Evolutionary conservation across 371 early-diverging fungal species (phyloP).

Genomic region (Mortierella sp.): DNA sequence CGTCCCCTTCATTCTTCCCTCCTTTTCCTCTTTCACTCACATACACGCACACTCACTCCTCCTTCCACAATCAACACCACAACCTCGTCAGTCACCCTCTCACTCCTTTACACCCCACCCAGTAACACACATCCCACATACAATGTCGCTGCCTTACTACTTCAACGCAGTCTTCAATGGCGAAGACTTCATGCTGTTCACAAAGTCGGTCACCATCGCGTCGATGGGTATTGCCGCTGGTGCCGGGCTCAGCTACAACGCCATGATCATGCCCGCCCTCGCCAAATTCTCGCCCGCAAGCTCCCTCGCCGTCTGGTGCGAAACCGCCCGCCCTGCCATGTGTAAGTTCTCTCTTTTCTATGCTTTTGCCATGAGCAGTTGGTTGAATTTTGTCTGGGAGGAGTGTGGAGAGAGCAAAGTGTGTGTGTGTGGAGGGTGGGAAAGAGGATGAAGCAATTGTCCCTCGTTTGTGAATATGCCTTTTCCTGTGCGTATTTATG

Average conservation of each 20-base stretch:
- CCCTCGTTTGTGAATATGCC: too few species aligned
- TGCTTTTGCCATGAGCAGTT: too few species aligned
- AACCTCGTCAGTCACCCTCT: too few species aligned
- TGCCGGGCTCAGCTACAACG: slow-evolving; percentile 7
- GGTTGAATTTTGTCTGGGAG: background rate
- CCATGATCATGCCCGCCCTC: slow-evolving; percentile 29
- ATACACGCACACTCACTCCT: background rate
- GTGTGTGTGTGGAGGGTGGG: background rate
- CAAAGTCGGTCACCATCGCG: slow-evolving; percentile 26
- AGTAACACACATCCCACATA: background rate
- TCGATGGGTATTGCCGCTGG: slow-evolving; percentile 34
- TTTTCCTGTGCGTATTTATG: background rate
- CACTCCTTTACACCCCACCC: too few species aligned
- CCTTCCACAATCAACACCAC: background rate
- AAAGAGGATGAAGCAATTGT: too few species aligned
- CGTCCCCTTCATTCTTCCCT: background rate
- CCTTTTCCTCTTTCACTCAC: background rate
- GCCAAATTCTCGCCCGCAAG: slow-evolving; percentile 15
- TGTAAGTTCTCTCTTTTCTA: slow-evolving; percentile 8
- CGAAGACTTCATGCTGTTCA: slow-evolving; percentile 17
- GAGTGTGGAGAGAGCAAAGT: background rate
- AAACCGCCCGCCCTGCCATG: slow-evolving; percentile 14
- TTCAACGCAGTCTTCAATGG: slow-evolving; percentile 18
- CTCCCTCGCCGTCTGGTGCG: slow-evolving; percentile 19
- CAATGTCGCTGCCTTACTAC: slow-evolving; percentile 7